phyloP scores from a whole-genome alignment of 1,284 basidiomycete species.

The Puccinia hordei region DNA sequence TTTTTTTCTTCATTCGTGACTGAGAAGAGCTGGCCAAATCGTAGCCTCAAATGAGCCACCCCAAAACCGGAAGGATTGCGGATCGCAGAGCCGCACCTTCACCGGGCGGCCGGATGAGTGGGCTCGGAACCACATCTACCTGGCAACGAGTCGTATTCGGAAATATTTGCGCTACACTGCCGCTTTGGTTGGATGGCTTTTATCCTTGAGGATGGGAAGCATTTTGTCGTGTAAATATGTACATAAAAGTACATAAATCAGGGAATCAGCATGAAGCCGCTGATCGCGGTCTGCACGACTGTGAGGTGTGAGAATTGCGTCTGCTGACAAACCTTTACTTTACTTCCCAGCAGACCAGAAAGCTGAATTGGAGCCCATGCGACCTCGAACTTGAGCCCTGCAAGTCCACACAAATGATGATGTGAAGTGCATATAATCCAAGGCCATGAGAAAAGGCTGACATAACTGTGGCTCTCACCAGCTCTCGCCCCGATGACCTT shows the following conservation, averaged over 20 bases:
- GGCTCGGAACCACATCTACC: neutral
- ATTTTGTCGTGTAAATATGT: neutral
- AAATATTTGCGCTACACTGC: neutral
- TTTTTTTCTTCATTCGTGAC: neutral
- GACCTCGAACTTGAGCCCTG: neutral
- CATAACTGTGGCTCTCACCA: constrained; percentile 1
- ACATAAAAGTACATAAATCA: neutral
- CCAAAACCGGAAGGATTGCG: constrained; percentile 24
- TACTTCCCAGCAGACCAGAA: neutral
- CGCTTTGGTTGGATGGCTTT: neutral
- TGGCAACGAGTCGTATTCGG: no score
- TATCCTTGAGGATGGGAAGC: no score
- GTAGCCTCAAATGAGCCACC: constrained; percentile 2
- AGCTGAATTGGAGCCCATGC: neutral
- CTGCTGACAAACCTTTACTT: constrained; percentile 8
- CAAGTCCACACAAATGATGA: constrained; percentile 8
- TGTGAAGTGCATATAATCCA: neutral
- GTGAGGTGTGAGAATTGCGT: constrained; percentile 18
- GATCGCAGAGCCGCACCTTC: neutral
- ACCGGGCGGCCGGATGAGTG: neutral
- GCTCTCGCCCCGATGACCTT: neutral
- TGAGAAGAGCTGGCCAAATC: neutral
- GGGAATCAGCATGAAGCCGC: constrained; percentile 10
- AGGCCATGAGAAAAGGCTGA: neutral
- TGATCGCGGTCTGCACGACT: neutral